A percentile compares a stretch with the other conserved stretches of the same genome.
These are phyloP conservation scores for barrel medic (Medicago truncatula) DNA, from an alignment of 306 rosid genomes.

Conservation along the genomic window DNA sequence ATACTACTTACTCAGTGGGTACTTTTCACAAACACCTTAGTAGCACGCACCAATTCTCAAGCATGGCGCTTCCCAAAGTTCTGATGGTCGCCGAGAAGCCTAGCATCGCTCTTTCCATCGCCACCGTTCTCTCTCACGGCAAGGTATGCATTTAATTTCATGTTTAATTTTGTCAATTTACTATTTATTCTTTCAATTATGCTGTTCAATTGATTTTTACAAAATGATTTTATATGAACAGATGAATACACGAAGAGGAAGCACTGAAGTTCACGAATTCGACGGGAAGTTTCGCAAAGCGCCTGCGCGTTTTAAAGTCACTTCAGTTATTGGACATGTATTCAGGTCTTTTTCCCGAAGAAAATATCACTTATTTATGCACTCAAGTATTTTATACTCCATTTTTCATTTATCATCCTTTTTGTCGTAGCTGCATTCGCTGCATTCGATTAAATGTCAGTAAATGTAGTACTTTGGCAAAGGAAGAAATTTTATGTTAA, in stretches of 20 bases:
- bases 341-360: conserved; percentile 69
- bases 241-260: conserved; percentile 89
- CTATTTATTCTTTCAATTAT: not conserved
- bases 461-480: conserved; percentile 16
- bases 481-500: conserved; percentile 6
- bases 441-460: conserved; percentile 9
- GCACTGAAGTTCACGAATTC: conserved; percentile 89
- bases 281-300: conserved; percentile 71
- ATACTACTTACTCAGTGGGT: not conserved
- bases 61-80: conserved; percentile 59
- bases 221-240: conserved; percentile 34
- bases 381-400: conserved; percentile 6
- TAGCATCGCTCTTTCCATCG: conserved; percentile 88
- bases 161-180: no score
- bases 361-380: conserved; percentile 10
- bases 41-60: not conserved
- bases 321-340: conserved; percentile 95
- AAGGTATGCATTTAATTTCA: conserved; percentile 47
- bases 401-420: conserved; percentile 5
- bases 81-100: conserved; percentile 95
- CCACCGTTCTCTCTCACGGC: conserved; percentile 76
- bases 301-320: conserved; percentile 70
- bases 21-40: conserved; percentile 27
- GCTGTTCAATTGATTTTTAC: not conserved
- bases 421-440: not conserved